A percentile compares a stretch with the other conserved stretches of the same genome.
Conservation (phyloP, 139 green algal species). For the Trebouxia sp. region DNA sequence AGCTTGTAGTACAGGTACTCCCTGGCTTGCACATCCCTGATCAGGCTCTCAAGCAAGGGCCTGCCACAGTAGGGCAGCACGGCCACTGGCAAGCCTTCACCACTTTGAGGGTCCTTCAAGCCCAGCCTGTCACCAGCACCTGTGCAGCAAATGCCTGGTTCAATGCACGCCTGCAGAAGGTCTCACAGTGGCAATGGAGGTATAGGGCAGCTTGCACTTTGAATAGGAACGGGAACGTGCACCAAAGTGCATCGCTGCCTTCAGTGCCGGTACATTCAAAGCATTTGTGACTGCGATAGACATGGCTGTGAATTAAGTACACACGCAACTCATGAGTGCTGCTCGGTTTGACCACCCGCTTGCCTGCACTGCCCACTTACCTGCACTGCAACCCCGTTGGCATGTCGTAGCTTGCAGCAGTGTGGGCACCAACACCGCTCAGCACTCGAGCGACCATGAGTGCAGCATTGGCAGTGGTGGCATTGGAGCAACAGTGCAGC, state of each 20-base stretch:
- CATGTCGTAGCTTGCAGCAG: neutral
- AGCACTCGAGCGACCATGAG: neutral
- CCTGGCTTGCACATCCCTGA: slow-evolving; percentile 92
- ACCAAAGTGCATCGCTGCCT: too few species aligned
- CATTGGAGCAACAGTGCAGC: neutral
- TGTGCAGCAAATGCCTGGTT: too few species aligned
- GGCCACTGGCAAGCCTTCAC: slow-evolving; percentile 88
- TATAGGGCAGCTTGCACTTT: too few species aligned
- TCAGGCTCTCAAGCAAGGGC: slow-evolving; percentile 86
- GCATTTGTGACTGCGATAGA: too few species aligned
- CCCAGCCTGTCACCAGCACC: slow-evolving; percentile 92
- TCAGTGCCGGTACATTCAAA: too few species aligned
- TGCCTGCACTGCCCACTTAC: too few species aligned
- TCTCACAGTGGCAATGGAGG: too few species aligned
- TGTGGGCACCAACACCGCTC: neutral
- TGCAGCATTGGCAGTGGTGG: neutral
- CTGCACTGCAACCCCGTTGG: neutral
- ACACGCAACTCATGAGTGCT: too few species aligned
- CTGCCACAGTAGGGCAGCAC: slow-evolving; percentile 94
- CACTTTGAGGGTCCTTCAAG: slow-evolving; percentile 81
- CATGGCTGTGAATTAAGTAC: too few species aligned
- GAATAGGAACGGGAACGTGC: too few species aligned
- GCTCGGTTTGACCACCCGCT: too few species aligned
- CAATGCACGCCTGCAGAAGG: too few species aligned
- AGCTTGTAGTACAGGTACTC: slow-evolving; percentile 94